Base-by-base conservation (phyloP, 495 filamentous ascomycete species). In the Aspergillus steynii region DNA sequence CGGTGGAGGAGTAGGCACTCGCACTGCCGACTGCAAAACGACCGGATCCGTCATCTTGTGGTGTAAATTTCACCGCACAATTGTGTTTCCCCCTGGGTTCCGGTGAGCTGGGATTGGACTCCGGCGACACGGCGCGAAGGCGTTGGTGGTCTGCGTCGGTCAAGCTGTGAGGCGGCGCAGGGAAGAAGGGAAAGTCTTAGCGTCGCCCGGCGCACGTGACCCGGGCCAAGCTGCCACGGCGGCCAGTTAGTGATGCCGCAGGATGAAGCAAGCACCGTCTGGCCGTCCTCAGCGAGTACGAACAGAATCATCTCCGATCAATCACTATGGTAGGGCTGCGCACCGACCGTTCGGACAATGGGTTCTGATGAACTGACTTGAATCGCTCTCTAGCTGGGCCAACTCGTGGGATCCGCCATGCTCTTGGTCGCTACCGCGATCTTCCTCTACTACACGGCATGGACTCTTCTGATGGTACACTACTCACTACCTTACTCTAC, bases 401-500 rank as follows among this genome's bases (percentile, higher is more conserved):
- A 90, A 85, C 84, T 97, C 70, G 89, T 96, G 65, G 95, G 96
- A 79, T 86, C 96, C 82, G 90, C 88, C 82, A 99, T 99, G 95
- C 91, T 99, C 77, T 86, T 96, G 82, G 86, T 88, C 82, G 93
- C 95, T 72, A 89, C 93, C 65, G 86, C 89, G 74, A 92, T 99
- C 78, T 99, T 99, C 77, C 86, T 96, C 63, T 99, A 99, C 84
- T 99, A 99, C 79, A 96, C 93, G 20, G 85, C 96, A 68, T 99
- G 95, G 95, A 98, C 95, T 4, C 80, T 99, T 58, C 83, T 97
- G 56, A 97, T 99, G 90, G 95, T 97, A 84, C 61, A 69, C 66
- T 47, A 37, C 42, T 46, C 62, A 26, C 50, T 50, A 20, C 34
- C 29, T 27, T 32, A 20, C 20, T 20, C 20, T 20, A 20, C 20